Conservation (phyloP, 768 basidiomycete species). For the Panaeolus papilionaceus region DNA sequence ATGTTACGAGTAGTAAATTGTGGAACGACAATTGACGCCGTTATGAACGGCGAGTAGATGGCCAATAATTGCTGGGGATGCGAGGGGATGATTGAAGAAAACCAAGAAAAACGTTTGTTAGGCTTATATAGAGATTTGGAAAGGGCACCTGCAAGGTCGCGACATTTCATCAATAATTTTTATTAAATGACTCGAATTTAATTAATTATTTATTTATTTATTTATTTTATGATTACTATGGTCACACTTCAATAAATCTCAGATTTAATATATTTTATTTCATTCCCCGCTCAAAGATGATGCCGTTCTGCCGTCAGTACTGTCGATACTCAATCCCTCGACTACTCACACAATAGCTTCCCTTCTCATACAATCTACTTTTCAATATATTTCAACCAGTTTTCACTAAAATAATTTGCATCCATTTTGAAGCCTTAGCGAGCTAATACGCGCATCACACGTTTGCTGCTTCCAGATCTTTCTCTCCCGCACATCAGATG, state of each 20-base stretch:
- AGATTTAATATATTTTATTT: conserved; percentile 1
- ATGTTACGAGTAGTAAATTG: conserved; percentile 14
- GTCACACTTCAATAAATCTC: not conserved
- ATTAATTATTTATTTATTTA: not conserved
- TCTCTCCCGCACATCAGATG: conserved; percentile 23
- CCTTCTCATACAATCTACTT: not conserved
- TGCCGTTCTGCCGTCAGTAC: not conserved
- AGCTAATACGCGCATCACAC: conserved; percentile 31
- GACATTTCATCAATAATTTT: conserved; percentile 45
- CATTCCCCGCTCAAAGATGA: not conserved
- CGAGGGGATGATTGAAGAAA: conserved; percentile 26
- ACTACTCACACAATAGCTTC: not conserved
- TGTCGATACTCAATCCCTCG: not conserved
- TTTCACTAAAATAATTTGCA: not conserved
- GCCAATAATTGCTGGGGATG: not conserved
- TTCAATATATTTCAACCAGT: too few relatives aligned
- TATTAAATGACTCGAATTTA: conserved; percentile 35
- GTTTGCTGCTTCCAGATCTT: conserved; percentile 31
- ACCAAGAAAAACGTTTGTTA: conserved; percentile 22
- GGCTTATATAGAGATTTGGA: conserved; percentile 38
- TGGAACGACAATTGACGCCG: conserved; percentile 5
- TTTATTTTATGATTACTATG: not conserved
- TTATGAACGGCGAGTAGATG: conserved; percentile 16
- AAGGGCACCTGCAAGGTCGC: conserved; percentile 41
- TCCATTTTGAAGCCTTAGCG: too few relatives aligned